A percentile compares a stretch with the other conserved stretches of the same genome.
Conservation (phyloP, 768 basidiomycete genomes). For the Tylopilus intermedius region DNA sequence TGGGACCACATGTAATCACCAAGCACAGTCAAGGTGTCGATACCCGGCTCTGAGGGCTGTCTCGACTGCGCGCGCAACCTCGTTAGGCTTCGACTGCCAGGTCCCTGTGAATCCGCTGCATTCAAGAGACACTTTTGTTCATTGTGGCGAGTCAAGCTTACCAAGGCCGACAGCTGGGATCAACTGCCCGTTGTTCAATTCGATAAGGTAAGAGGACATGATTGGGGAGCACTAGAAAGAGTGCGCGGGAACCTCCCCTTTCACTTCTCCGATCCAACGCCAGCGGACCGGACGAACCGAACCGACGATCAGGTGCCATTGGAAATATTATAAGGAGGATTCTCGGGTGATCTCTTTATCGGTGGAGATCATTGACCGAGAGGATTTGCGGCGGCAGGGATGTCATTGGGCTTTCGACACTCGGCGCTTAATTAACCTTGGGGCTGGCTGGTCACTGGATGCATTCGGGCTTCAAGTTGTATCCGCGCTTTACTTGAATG, state of each 20-base stretch:
- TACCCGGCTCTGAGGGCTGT: conserved; percentile 76
- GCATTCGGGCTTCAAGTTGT: no score
- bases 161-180: conserved; percentile 61
- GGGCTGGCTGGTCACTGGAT: no score
- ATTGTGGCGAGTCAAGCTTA: conserved; percentile 29
- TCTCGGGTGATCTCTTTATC: background rate
- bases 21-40: conserved; percentile 71
- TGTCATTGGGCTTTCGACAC: background rate
- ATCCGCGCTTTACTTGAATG: background rate
- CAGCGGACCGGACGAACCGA: conserved; percentile 20
- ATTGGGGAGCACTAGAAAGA: background rate
- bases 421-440: background rate
- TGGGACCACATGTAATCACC: conserved; percentile 25
- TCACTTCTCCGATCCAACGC: background rate
- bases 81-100: conserved; percentile 73
- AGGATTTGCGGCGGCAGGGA: background rate
- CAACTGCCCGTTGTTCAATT: conserved; percentile 55
- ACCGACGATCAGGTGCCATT: conserved; percentile 3
- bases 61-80: conserved; percentile 67
- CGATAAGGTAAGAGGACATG: conserved; percentile 44
- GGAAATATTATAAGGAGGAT: background rate
- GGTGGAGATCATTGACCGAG: no score
- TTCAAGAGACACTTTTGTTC: background rate
- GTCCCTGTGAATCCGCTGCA: conserved; percentile 46
- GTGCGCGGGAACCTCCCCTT: background rate